phyloP scores from a whole-genome alignment of 768 basidiomycete genomes.

The Suillus tomentosus region DNA sequence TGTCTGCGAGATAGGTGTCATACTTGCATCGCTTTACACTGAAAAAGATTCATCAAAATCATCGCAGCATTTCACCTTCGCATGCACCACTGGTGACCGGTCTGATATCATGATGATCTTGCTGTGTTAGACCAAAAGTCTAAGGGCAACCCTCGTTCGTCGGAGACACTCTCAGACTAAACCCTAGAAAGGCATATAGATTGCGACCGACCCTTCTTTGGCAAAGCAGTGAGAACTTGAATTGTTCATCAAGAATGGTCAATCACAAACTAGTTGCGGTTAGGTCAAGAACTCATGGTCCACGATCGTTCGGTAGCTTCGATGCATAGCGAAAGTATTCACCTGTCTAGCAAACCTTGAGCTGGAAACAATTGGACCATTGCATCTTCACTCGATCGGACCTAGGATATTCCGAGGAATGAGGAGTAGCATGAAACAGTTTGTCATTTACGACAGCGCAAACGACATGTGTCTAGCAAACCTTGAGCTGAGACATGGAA shows the following conservation, averaged over 20 bases:
- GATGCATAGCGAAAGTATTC: not conserved
- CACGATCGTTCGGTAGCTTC: not conserved
- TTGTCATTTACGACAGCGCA: not conserved
- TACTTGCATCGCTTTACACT: not conserved
- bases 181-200: conserved; percentile 1
- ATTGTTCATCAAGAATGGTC: conserved; percentile 3
- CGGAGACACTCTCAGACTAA: not conserved
- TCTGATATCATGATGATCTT: not conserved
- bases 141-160: not conserved
- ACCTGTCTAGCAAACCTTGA: conserved; percentile 8
- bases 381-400: not conserved
- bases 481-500: not conserved
- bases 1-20: not conserved
- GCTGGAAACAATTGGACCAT: not conserved
- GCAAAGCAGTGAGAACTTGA: not conserved
- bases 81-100: not conserved
- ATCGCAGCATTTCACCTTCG: not conserved
- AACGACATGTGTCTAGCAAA: not conserved
- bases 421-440: not conserved
- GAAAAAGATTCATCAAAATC: no score
- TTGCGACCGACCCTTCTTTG: not conserved
- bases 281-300: not conserved
- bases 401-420: not conserved
- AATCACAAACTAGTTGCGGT: conserved; percentile 6
- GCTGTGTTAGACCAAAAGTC: conserved; percentile 4